A percentile compares a stretch with the other conserved stretches of the same genome.
These are phyloP conservation scores for Combretum micranthum DNA, from an alignment of 345 rosid genomes.

Conservation along the genomic window DNA sequence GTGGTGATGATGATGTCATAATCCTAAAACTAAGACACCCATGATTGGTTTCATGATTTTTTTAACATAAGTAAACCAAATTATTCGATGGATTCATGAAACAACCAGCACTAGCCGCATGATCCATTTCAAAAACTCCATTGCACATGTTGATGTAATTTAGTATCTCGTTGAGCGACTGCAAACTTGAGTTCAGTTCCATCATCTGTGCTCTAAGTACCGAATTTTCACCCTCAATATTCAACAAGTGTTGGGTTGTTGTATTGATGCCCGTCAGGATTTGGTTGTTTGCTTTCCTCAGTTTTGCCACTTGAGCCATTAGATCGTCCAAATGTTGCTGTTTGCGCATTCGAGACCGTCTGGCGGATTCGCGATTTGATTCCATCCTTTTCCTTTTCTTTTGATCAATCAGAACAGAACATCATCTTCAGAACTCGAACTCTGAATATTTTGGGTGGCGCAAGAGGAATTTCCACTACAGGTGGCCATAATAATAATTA, in stretches of 20 bases:
- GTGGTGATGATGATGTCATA: too few relatives aligned
- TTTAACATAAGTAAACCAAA: conserved; percentile 5
- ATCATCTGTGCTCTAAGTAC: conserved; percentile 60
- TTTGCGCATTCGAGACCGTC: conserved; percentile 83
- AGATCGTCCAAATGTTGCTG: conserved; percentile 78
- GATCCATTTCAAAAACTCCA: conserved; percentile 19
- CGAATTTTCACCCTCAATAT: conserved; percentile 67
- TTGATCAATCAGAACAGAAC: conserved; percentile 39
- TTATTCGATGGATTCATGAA: conserved; percentile 25
- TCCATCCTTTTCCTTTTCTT: conserved; percentile 82
- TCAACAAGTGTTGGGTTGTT: conserved; percentile 48
- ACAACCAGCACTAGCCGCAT: conserved; percentile 10
- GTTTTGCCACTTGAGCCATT: conserved; percentile 39
- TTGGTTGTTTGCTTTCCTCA: conserved; percentile 47
- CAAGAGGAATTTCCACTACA: conserved; percentile 53
- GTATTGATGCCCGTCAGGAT: conserved; percentile 40
- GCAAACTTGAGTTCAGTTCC: conserved; percentile 64
- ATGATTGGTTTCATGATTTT: conserved; percentile 4
- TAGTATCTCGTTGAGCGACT: conserved; percentile 67
- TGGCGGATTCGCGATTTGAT: conserved; percentile 85
- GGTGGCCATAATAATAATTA: conserved; percentile 39
- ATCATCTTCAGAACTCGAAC: conserved; percentile 55
- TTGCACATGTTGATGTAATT: conserved; percentile 20
- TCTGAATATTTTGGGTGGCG: conserved; percentile 28
- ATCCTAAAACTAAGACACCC: neutral